Percentiles rank a stretch among this genome's conserved stretches.
Conservation (phyloP, 139 green algal species). For the Klebsormidium nitens region DNA sequence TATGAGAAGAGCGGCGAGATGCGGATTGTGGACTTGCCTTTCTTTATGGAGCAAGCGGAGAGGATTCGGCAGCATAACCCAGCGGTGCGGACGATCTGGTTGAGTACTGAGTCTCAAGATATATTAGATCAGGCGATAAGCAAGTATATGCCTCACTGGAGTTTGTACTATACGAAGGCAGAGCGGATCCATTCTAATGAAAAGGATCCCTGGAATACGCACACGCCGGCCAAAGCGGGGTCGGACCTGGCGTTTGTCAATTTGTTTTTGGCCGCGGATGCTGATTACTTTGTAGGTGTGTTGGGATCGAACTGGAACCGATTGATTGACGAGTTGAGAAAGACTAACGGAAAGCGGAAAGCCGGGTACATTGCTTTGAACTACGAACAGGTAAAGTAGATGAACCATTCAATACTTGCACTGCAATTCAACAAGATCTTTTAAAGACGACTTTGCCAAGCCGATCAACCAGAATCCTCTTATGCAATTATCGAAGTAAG, state of each 20-base stretch:
- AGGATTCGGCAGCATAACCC: neutral
- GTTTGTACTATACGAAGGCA: neutral
- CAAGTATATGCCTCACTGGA: neutral
- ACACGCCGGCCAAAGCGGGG: neutral
- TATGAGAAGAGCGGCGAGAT: slow-evolving; percentile 15
- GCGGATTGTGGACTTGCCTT: slow-evolving; percentile 5
- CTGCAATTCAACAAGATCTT: too few relatives aligned
- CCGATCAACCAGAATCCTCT: too few relatives aligned
- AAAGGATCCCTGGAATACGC: neutral
- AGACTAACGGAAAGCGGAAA: slow-evolving; percentile 11
- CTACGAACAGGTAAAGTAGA: too few relatives aligned
- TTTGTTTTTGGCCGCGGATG: slow-evolving; percentile 8
- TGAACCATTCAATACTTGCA: too few relatives aligned
- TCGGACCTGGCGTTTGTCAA: neutral
- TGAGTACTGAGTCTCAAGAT: slow-evolving; percentile 14
- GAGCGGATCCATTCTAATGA: neutral
- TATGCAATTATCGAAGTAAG: too few relatives aligned
- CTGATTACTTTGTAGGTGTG: slow-evolving; percentile 23
- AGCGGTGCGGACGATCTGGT: slow-evolving; percentile 5
- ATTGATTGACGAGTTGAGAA: slow-evolving; percentile 11
- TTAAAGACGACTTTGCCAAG: too few relatives aligned
- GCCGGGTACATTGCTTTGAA: slow-evolving; percentile 13
- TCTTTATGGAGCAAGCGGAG: slow-evolving; percentile 11
- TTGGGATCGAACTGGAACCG: slow-evolving; percentile 22
- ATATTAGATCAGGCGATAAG: neutral